Evolutionary conservation across 176 grass and related monocot genomes (phyloP), one percentile per base, ranked within the genome.

Genomic region (Zoysia pacifica): DNA sequence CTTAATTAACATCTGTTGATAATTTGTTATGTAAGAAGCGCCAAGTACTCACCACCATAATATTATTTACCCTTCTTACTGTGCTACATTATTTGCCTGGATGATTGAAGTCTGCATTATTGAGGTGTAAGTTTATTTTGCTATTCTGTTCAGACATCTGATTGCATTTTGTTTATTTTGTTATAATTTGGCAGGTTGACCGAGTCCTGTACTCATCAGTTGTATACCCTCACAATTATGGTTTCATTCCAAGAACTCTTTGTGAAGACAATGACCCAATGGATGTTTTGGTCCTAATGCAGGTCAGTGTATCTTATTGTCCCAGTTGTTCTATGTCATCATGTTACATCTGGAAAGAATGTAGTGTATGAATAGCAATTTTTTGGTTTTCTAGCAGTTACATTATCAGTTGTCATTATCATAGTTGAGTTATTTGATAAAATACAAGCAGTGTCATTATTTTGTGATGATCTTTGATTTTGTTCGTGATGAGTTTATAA

Each of bases 261-360:
- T 93, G 28, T 28, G 91, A 93, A 83, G 91, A 93, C 77, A 88
- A 88, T 14, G 91, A 93, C 48, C 91, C 88, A 71, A 90, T 93
- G 73, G 91, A 93, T 88, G 91, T 93, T 53, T 84, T 93, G 71
- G 91, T 93, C 45, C 83, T 93, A 36, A 93, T 93, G 91, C 91
- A 90, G 91, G 91, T 93, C 48, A 65, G 35, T 65, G 48, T 45
- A 1, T 77, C 6, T 73, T 15, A 16, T 16, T 59, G 19, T 48
- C 43, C n/a, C 36, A 6, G 18, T 68, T 87, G 5, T 71, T 58
- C 40, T 16, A 4, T 47, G 35, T 18, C n/a, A 13, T 75, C 18
- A 19, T 2, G 35, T 19, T 9, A 49, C 20, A 49, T 64, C 64
- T 77, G 59, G 28, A 19, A 63, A 38, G 56, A 76, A 37, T 49